Evolutionary conservation across 306 rosid genomes (phyloP), one percentile per base, ranked within the genome.

Genomic region (Rosa lucieae): DNA sequence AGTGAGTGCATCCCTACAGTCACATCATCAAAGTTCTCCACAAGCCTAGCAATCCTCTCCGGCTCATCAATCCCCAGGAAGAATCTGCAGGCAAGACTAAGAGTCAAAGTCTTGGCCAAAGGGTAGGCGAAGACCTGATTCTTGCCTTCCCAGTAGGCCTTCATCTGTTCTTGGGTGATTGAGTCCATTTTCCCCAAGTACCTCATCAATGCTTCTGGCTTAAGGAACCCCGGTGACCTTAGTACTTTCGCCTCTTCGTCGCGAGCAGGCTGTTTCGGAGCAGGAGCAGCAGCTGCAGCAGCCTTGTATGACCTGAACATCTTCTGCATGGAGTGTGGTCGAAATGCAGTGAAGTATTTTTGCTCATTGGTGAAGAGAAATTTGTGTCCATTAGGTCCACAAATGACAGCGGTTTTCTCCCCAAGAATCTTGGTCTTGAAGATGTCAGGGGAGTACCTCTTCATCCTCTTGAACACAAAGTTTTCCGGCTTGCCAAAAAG

Each of bases 351-450:
- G 86, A 91, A 82, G 75, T 83, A 84, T 70, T 89, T 89, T 67
- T 86, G 84, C 11, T 91, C 96, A 62, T 82, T 91, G 21, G 82
- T 78, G 73, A 89, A 84, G 61, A 91, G 47, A 32, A 89, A 86
- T 35, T 91, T 91, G 86, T 87, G 89, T 20, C 88, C 93, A 10
- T 6, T 43, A 1, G 92, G 92, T 20, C 96, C 96, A 66, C 84
- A 86, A 6, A 91, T 76, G 15, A 91, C 87, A 8, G 80, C 89
- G 3, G 92, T 87, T 82, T 86, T 78, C 78, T 91, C 90, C 18
- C 93, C 96, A 2, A 89, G 87, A 37, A 91, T 69, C 8, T 76
- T 78, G 52, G 93, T 91, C 81, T 80, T 86, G 89, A 91, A 91
- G 79, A 85, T 81, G 13, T 87, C 85, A 2, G 86, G 86, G 67